Conservation (phyloP, 495 filamentous ascomycete species). For the Parathielavia appendiculata region DNA sequence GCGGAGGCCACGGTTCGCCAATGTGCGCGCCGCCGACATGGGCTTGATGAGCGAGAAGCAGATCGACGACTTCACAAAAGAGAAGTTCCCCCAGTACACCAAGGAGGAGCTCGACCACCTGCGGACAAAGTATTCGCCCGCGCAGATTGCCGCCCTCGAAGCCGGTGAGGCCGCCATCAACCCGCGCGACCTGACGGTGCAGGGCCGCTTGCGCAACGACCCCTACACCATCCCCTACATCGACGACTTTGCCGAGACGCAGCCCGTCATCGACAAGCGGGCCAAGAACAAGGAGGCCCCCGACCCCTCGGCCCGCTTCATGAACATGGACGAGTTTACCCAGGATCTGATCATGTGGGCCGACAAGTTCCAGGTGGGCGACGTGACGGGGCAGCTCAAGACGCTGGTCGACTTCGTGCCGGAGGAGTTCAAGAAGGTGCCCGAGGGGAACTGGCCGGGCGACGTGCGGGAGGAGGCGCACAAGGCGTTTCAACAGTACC, state of each 20-base stretch:
- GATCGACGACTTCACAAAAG: slow-evolving; percentile 39
- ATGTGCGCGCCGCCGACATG: slow-evolving; percentile 41
- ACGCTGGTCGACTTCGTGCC: slow-evolving; percentile 41
- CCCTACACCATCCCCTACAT: slow-evolving; percentile 68
- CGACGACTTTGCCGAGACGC: slow-evolving; percentile 75
- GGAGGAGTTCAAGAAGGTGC: slow-evolving; percentile 24
- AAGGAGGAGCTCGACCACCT: slow-evolving; percentile 61
- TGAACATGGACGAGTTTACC: slow-evolving; percentile 59
- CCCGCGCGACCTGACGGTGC: slow-evolving; percentile 66
- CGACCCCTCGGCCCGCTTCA: slow-evolving; percentile 57
- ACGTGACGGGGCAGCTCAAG: slow-evolving; percentile 27
- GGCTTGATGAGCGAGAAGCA: slow-evolving; percentile 37
- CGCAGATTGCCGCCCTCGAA: slow-evolving; percentile 79
- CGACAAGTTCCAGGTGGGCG: slow-evolving; percentile 24
- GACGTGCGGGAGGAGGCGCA: slow-evolving; percentile 30
- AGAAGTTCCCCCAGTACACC: slow-evolving; percentile 60
- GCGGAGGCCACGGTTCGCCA: slow-evolving; percentile 41
- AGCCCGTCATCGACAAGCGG: slow-evolving; percentile 66
- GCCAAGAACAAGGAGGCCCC: slow-evolving; percentile 31
- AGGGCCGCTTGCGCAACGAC: slow-evolving; percentile 64
- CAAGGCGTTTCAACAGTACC: slow-evolving; percentile 30
- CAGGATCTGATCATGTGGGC: slow-evolving; percentile 47
- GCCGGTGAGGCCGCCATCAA: slow-evolving; percentile 81
- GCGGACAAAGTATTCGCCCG: slow-evolving; percentile 62
- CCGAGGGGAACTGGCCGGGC: slow-evolving; percentile 29